A percentile compares a stretch with the other conserved stretches of the same genome.
These are phyloP conservation scores for Podila horticola DNA, from an alignment of 192 early-diverging fungal species.

Conservation along the genomic window DNA sequence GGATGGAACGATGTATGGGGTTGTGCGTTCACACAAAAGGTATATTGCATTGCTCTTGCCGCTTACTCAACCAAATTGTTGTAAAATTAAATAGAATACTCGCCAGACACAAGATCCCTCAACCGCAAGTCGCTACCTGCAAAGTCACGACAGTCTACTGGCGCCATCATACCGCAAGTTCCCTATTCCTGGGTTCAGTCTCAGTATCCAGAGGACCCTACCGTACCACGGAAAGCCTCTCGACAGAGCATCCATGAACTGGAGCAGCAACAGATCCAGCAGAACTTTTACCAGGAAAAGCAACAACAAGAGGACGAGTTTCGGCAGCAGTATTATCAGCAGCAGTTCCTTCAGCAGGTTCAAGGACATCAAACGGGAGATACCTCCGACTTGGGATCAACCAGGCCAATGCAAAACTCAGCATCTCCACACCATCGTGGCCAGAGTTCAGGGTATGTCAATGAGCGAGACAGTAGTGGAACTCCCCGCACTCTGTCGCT, in stretches of 20 bases:
- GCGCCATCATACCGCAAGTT: slow-evolving; percentile 47
- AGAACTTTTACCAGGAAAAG: slow-evolving; percentile 30
- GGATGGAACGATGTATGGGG: no score
- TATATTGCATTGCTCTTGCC: no score
- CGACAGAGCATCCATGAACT: slow-evolving; percentile 40
- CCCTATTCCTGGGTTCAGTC: slow-evolving; percentile 50
- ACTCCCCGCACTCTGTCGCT: neutral
- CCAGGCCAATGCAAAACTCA: slow-evolving; percentile 15
- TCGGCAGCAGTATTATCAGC: slow-evolving; percentile 45
- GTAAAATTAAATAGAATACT: slow-evolving; percentile 18
- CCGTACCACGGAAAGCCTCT: slow-evolving; percentile 15
- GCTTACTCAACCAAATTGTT: no score
- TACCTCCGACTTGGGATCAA: slow-evolving; percentile 16
- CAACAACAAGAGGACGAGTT: slow-evolving; percentile 48
- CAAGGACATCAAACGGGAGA: slow-evolving; percentile 17
- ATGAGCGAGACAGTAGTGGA: neutral
- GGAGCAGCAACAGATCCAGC: slow-evolving; percentile 24
- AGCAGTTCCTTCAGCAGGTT: slow-evolving; percentile 40
- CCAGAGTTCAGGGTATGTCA: slow-evolving; percentile 36
- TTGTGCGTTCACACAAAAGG: no score
- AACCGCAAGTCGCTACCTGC: slow-evolving; percentile 46
- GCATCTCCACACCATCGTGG: slow-evolving; percentile 43
- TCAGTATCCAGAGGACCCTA: slow-evolving; percentile 20
- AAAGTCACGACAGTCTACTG: slow-evolving; percentile 36
- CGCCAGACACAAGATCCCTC: slow-evolving; percentile 14